These are phyloP conservation scores for Alternaria alternata DNA, from an alignment of 2,329 filamentous ascomycete genomes.

Conservation along the genomic window DNA sequence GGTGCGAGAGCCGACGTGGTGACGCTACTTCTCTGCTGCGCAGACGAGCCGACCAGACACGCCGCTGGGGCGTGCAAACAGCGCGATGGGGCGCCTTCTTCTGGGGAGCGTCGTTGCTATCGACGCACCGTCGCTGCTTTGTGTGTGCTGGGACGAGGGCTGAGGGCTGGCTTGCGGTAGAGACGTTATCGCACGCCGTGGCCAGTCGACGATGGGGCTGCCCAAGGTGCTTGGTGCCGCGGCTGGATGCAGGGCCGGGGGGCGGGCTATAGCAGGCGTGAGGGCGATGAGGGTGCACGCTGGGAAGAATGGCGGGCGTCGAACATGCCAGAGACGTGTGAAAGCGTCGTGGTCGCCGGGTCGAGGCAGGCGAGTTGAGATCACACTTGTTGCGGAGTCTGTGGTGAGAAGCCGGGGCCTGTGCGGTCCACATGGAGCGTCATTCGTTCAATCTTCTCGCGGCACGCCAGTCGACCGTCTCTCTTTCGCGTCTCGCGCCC, in stretches of 20 bases:
- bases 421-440: slow-evolving; percentile 22
- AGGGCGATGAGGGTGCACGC: slow-evolving; percentile 18
- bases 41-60: slow-evolving; percentile 26
- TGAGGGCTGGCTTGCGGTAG: slow-evolving; percentile 9
- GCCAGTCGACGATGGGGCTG: slow-evolving; percentile 31
- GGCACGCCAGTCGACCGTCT: slow-evolving; percentile 18
- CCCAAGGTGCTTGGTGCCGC: slow-evolving; percentile 35
- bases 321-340: slow-evolving; percentile 21
- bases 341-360: slow-evolving; percentile 19
- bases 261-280: slow-evolving; percentile 6
- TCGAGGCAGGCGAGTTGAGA: slow-evolving; percentile 27
- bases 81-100: slow-evolving; percentile 15
- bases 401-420: slow-evolving; percentile 25
- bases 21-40: slow-evolving; percentile 35
- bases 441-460: slow-evolving; percentile 15
- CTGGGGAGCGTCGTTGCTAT: slow-evolving; percentile 17
- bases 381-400: slow-evolving; percentile 27
- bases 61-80: slow-evolving; percentile 24
- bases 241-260: slow-evolving; percentile 25
- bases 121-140: slow-evolving; percentile 18
- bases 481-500: slow-evolving; percentile 21
- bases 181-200: slow-evolving; percentile 37
- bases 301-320: slow-evolving; percentile 31
- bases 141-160: slow-evolving; percentile 23
- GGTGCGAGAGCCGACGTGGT: slow-evolving; percentile 37